Conservation (phyloP, 768 basidiomycete species). For the Hygrocybe coccinea region DNA sequence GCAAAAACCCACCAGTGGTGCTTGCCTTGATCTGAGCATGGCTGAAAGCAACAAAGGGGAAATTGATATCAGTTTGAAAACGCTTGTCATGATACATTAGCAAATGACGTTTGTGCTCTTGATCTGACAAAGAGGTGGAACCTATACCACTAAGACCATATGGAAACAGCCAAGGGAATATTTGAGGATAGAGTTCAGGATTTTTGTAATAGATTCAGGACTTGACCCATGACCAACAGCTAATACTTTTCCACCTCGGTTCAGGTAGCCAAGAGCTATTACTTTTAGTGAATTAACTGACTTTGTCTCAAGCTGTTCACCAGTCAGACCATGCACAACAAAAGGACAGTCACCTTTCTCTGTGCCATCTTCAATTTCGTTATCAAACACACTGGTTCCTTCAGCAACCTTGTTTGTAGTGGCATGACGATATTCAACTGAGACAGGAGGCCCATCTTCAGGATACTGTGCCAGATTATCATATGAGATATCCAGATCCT, state of each 20-base stretch:
- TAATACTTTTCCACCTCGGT: conserved; percentile 13
- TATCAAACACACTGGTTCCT: conserved; percentile 8
- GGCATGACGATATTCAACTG: conserved; percentile 18
- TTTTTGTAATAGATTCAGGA: conserved; percentile 28
- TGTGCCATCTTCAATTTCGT: conserved; percentile 18
- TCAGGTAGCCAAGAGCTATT: conserved; percentile 20
- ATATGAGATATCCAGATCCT: conserved; percentile 25
- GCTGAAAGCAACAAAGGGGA: conserved; percentile 9
- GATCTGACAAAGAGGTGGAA: conserved; percentile 12
- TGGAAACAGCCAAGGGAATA: conserved; percentile 30
- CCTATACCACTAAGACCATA: conserved; percentile 12
- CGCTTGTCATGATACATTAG: too few species aligned
- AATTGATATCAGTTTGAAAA: conserved; percentile 19
- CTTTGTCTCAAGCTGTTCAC: conserved; percentile 8
- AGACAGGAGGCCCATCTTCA: conserved; percentile 13
- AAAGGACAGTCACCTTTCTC: conserved; percentile 32
- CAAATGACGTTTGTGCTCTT: too few species aligned
- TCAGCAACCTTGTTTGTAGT: conserved; percentile 5
- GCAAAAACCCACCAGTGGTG: conserved; percentile 20
- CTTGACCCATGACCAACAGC: conserved; percentile 13
- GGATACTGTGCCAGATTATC: conserved; percentile 20
- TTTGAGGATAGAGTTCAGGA: conserved; percentile 22
- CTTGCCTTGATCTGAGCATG: conserved; percentile 7
- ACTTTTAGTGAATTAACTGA: conserved; percentile 13
- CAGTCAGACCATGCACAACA: conserved; percentile 26